A percentile compares a stretch with the other conserved stretches of the same genome.
These are phyloP conservation scores for Hygrocybe punicea DNA, from an alignment of 768 basidiomycete genomes.

Conservation along the genomic window DNA sequence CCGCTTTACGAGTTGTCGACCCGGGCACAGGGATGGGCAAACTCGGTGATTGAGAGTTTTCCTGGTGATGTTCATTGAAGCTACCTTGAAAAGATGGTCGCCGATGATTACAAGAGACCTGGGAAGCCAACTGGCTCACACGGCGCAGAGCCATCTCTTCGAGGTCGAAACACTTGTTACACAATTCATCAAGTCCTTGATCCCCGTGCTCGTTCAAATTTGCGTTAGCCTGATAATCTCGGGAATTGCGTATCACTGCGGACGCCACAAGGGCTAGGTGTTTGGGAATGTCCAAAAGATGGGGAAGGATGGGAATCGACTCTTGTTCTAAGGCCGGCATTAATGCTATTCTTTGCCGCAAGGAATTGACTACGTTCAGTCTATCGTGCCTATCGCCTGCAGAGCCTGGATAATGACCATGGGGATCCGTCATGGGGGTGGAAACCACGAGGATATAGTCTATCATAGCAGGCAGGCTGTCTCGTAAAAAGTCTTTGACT, in stretches of 20 bases:
- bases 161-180: conserved; percentile 59
- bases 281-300: conserved; percentile 73
- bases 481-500: conserved; percentile 67
- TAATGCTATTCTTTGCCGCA: conserved; percentile 53
- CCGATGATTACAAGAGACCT: conserved; percentile 31
- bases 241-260: conserved; percentile 65
- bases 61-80: conserved; percentile 9
- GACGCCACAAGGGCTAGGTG: conserved; percentile 76
- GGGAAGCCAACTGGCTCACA: conserved; percentile 58
- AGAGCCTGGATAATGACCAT: conserved; percentile 25
- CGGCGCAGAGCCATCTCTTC: conserved; percentile 66
- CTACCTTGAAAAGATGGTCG: conserved; percentile 10
- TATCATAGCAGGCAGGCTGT: conserved; percentile 65
- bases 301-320: conserved; percentile 67
- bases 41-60: conserved; percentile 3
- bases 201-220: conserved; percentile 37
- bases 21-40: conserved; percentile 5
- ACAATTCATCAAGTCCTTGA: conserved; percentile 51
- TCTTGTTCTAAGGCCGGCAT: conserved; percentile 64
- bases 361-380: conserved; percentile 49
- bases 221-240: conserved; percentile 38
- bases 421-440: conserved; percentile 41
- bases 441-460: conserved; percentile 78
- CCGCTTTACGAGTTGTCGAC: not conserved
- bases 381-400: conserved; percentile 48